A percentile compares a stretch with the other conserved stretches of the same genome.
phyloP scores from a whole-genome alignment of 441 rosid genomes.

The Syzygium malaccense region DNA sequence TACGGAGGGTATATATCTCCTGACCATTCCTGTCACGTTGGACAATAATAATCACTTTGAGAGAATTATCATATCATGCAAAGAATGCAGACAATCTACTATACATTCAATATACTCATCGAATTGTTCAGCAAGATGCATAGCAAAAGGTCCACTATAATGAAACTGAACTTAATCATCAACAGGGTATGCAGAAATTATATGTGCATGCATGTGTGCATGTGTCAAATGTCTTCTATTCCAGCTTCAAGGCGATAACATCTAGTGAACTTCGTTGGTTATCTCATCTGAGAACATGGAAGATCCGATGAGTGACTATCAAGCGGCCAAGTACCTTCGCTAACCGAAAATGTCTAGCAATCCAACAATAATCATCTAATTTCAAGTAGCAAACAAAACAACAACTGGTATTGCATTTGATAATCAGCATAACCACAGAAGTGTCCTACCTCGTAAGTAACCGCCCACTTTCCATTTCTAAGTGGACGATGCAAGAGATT shows the following conservation, averaged over 20 bases:
- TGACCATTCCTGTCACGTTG: constrained; percentile 90
- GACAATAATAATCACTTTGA: background rate
- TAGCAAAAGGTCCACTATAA: background rate
- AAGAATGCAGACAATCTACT: background rate
- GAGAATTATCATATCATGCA: background rate
- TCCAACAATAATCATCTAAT: background rate
- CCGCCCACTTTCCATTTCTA: constrained; percentile 92
- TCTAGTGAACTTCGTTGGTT: background rate
- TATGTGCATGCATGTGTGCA: background rate
- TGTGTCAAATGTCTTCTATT: background rate
- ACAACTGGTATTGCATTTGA: background rate
- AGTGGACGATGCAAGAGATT: constrained; percentile 95
- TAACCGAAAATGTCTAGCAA: background rate
- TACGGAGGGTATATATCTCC: constrained; percentile 89
- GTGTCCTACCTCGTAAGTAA: constrained; percentile 70
- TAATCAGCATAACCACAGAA: background rate
- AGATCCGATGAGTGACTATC: background rate
- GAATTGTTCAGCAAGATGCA: background rate
- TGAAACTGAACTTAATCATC: background rate
- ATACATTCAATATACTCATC: background rate
- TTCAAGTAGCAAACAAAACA: background rate
- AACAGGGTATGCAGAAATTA: background rate
- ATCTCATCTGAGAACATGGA: background rate
- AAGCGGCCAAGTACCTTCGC: background rate
- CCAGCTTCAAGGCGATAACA: background rate